These are phyloP conservation scores for Physcomitrellopsis africana DNA, from an alignment of 225 moss, liverwort and hornwort species.

Conservation along the genomic window DNA sequence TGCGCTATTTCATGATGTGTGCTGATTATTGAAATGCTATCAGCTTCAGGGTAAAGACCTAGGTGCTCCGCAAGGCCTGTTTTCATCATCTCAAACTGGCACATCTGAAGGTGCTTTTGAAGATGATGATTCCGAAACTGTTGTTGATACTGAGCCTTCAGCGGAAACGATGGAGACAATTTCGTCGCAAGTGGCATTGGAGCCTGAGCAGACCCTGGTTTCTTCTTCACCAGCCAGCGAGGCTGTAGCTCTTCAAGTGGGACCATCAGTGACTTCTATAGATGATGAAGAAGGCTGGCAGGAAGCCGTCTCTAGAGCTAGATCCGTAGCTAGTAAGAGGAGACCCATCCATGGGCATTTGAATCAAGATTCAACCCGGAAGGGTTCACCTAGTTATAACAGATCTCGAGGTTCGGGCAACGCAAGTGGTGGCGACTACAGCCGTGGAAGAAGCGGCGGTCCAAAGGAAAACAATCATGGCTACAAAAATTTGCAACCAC, in stretches of 20 bases:
- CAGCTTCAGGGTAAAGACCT: conserved; percentile 53
- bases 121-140: conserved; percentile 33
- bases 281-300: conserved; percentile 74
- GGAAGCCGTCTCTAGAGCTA: conserved; percentile 55
- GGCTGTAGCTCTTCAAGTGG: conserved; percentile 16
- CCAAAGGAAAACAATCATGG: conserved; percentile 36
- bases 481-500: conserved; percentile 32
- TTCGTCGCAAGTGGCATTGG: not conserved
- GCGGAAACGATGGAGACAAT: conserved; percentile 4
- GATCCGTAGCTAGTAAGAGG: conserved; percentile 53
- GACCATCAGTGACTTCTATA: conserved; percentile 7
- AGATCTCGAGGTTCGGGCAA: conserved; percentile 37
- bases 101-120: conserved; percentile 38
- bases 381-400: conserved; percentile 38
- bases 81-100: not conserved
- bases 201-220: conserved; percentile 17
- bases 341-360: conserved; percentile 37
- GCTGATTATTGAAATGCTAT: not conserved
- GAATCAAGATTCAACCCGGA: conserved; percentile 38
- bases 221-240: conserved; percentile 31
- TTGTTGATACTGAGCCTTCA: conserved; percentile 26
- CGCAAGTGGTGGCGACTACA: conserved; percentile 43
- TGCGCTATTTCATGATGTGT: not conserved
- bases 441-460: conserved; percentile 35
- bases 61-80: conserved; percentile 25